Conservation (phyloP, 305 asterid genomes). For the Solanum hybrid region DNA sequence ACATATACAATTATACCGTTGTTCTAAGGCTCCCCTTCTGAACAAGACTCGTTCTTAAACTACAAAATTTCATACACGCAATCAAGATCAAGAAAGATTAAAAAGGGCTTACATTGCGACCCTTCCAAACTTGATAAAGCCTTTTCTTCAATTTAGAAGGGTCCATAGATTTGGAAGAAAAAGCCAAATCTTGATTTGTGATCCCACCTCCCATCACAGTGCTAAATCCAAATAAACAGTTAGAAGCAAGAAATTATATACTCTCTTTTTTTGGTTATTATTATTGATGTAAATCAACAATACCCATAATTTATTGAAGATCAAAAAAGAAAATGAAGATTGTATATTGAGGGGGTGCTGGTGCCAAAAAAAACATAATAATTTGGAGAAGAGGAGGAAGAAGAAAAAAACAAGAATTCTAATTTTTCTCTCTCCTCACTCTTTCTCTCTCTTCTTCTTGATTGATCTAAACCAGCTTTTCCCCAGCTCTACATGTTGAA, state of each 20-base stretch:
- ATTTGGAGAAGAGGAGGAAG: constrained; percentile 1
- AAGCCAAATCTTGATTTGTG: constrained; percentile 35
- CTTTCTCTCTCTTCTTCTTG: not conserved
- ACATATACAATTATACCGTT: not conserved
- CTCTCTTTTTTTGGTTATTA: not conserved
- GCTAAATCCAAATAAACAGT: not conserved
- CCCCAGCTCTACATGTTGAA: constrained; percentile 11
- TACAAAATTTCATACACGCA: not conserved
- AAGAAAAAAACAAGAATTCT: not conserved
- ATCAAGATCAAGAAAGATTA: not conserved
- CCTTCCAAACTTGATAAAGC: constrained; percentile 81
- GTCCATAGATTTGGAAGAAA: constrained; percentile 34
- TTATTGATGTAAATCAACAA: constrained; percentile 18
- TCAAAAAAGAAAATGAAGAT: constrained; percentile 7
- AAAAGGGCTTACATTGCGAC: constrained; percentile 58
- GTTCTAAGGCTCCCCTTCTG: not conserved
- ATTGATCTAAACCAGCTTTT: constrained; percentile 3
- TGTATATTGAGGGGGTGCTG: constrained; percentile 18
- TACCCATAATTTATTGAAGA: constrained; percentile 22
- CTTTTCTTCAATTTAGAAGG: constrained; percentile 41
- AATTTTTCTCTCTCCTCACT: not conserved
- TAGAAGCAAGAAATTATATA: not conserved
- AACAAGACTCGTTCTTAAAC: not conserved
- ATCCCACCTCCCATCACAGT: constrained; percentile 32
- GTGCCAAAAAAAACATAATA: constrained; percentile 17